These are phyloP conservation scores for Cryptosporidium andersoni DNA, from an alignment of 169 alveolate species.

Conservation along the genomic window DNA sequence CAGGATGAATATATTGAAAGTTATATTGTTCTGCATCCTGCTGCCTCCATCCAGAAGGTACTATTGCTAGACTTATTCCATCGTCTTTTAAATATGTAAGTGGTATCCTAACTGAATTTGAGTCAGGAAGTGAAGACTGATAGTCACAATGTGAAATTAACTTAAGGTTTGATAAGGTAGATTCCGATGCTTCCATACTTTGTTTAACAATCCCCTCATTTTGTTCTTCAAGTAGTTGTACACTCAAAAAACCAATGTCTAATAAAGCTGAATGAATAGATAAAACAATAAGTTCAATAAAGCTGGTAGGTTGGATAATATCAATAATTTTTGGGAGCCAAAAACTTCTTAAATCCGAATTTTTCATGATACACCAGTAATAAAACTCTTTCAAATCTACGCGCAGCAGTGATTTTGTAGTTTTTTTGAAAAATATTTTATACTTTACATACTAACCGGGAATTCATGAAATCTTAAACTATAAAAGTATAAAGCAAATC, in stretches of 20 bases:
- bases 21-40: not conserved
- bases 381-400: not conserved
- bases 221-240: not conserved
- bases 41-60: slow-evolving; percentile 40
- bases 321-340: slow-evolving; percentile 6
- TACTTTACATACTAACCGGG: not conserved
- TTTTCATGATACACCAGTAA: not conserved
- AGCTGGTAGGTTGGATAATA: not conserved
- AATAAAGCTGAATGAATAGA: slow-evolving; percentile 20
- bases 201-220: not conserved
- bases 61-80: slow-evolving; percentile 8
- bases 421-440: not conserved
- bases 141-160: too few relatives aligned
- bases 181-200: too few relatives aligned
- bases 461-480: not conserved
- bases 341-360: slow-evolving; percentile 8
- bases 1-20: too few relatives aligned
- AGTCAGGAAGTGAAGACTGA: not conserved
- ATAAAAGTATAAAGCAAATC: not conserved
- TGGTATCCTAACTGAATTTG: not conserved
- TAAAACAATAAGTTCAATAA: not conserved
- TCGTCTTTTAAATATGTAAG: not conserved
- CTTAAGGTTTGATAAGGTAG: too few relatives aligned
- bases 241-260: slow-evolving; percentile 31
- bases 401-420: too few relatives aligned